Evolutionary conservation across 1,139 yeast species (phyloP), one percentile per base, ranked within the genome.

Genomic region (Candida sp.): DNA sequence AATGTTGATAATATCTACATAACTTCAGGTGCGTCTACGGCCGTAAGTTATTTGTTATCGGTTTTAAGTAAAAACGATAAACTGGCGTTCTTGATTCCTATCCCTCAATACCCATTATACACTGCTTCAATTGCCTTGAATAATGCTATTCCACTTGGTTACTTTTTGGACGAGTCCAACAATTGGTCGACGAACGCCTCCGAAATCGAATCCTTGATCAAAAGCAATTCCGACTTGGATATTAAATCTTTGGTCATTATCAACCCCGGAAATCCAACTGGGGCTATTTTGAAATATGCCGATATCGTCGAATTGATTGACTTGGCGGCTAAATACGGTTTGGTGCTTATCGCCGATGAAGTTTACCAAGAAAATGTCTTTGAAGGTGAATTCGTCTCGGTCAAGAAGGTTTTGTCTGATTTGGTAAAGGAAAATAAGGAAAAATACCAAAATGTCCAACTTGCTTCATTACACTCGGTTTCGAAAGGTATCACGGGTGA

Each of bases 241-340:
- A 82, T 95, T 49, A 82, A 88, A 57, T 86, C 95, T 44, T 71
- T 93, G 49, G 98, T 93, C 5, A 89, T 93, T 22, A 93, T 93
- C 58, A 95, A 93, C 68, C 99, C 99, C 4, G 98, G 99, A 45
- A 95, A 93, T 66, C 99, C 99, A 48, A 93, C 99, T 0, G 99
- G 99, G 33, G 79, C 96, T 4, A 81, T 90, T 42, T 74, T 93
- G 46, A 63, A 78, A 4, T 75, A 73, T 43, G 77, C 77, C 7
- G 83, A 84, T 52, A 89, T 93, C 55, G 79, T 73, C 36, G 84
- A 82, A 38, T 77, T 95, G 47, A 72, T 93, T 45, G 75, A 77
- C 39, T 76, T 91, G 46, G 95, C 97, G 36, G 95, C 96, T 23
- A 83, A 84, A 58, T 70, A 88, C 57, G 91, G 96, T 38, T 64